Evolutionary conservation across 768 basidiomycete genomes (phyloP), one percentile per base, ranked within the genome.

Genomic region (Suillus bovinus): DNA sequence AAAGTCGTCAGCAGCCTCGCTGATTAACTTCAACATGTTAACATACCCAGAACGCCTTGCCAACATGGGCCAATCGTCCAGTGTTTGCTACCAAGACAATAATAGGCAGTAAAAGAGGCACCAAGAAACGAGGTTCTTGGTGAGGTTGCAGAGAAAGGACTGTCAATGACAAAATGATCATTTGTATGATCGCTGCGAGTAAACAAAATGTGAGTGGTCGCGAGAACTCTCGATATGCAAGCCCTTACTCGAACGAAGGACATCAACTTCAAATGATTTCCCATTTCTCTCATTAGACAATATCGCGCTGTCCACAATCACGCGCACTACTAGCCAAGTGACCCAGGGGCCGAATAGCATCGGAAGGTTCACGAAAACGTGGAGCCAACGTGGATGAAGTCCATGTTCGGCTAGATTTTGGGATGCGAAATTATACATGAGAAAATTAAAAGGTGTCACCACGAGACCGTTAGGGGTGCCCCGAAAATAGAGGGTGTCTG

Each of bases 361-460:
- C 20, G 79, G 78, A 11, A 80, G 61, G 63, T 80, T 80, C 34
- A 80, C 74, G 24, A 71, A 69, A 36, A 75, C 54, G 61, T 79
- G 78, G 6, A 80, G 69, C 78, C 78, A 79, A 24, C 70, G 70
- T 1, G 79, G 79, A 65, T 80, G 79, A 17, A 79, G 59, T 10
- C 78, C 79, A 54, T 80, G 78, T 31, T 70, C 72, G 0, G 75
- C 75, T 38, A 78, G 72, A 66, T 80, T 79, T 17, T 70, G 64
- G 11, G 72, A 59, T 3, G 72, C 70, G n/a, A 78, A 58, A 62
- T 78, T 79, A 61, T 79, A 79, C 41, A 65, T 69, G 66, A 79
- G 44, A 56, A 78, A 76, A 57, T 79, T 79, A 58, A 74, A 71
- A 20, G 79, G 78, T 5, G 79, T 76, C 13, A 78, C 29, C 34